Evolutionary conservation across 2,329 filamentous ascomycete species (phyloP), one percentile per base, ranked within the genome.

Genomic region (Fusarium oligoseptatum): DNA sequence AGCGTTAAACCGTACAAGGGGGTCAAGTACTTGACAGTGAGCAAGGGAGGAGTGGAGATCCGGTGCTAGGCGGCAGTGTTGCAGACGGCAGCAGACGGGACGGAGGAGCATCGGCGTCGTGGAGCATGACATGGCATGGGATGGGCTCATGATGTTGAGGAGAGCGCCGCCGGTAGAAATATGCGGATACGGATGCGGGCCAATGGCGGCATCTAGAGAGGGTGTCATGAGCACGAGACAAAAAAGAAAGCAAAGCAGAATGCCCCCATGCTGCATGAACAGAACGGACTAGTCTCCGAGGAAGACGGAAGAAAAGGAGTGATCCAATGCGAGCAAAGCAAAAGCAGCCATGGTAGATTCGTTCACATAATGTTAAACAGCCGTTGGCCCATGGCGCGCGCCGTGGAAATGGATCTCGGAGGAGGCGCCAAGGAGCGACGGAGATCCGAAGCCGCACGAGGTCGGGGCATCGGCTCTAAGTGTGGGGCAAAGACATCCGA

Each of bases 1-100:
- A 91, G 93, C 3, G 91, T 98, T 43, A 97, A 95, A 84, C 97
- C 97, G 27, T 98, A 98, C 84, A 99, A 98, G 85, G 97, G 97
- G 2, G 97, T 99, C 75, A 99, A 99, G 84, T 99, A 99, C 83
- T 82, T 99, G 77, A 98, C 95, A 17, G 86, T 92, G 58, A 92
- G 91, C 79, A 90, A 90, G 72, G 88, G 88, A 15, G 91, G 91
- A 24, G 86, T 92, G 48, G 91, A 93, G 82, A 87, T 91, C 76
- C 85, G 91, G 77, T 92, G 91, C 80, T 91, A 65, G 62, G 37
- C 57, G 48, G 32, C 48, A 17, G 45, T 27, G 24, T 24, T 24
- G 24, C 45, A 50, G 41, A 39, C 43, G 56, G 67, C 22, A 61
- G 41, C 60, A 60, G 60, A 67, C 37, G 65, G 67, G 60, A 67